Conservation (phyloP, 176 grass and related monocot species). For the Carex cristatella region DNA sequence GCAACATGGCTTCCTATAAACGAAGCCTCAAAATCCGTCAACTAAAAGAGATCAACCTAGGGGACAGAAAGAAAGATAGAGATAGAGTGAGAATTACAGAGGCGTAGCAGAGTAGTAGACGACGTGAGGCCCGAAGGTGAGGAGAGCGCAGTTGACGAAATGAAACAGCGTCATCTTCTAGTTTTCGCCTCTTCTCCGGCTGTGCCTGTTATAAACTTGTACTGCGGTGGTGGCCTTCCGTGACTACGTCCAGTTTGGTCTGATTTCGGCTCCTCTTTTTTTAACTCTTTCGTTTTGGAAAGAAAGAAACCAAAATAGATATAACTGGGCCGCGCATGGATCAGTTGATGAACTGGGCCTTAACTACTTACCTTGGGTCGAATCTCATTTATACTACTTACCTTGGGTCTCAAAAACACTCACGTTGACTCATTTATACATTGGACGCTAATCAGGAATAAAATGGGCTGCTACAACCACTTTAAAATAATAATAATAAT, state of each 20-base stretch:
- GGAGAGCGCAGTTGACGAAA: slow-evolving; percentile 95
- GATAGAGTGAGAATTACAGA: slow-evolving; percentile 30
- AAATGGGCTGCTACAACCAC: no score
- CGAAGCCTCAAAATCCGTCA: not conserved
- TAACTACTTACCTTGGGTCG: not conserved
- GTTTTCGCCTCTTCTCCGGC: not conserved
- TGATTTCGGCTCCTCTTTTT: not conserved
- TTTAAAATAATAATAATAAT: no score
- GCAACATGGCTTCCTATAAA: not conserved
- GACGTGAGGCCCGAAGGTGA: slow-evolving; percentile 95
- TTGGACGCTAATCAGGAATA: no score
- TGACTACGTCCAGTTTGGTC: not conserved
- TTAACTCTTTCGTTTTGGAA: not conserved
- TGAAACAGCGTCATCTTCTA: slow-evolving; percentile 93
- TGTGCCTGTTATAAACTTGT: not conserved
- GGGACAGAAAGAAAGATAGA: not conserved
- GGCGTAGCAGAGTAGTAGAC: slow-evolving; percentile 99
- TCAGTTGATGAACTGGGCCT: not conserved
- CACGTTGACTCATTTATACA: no score
- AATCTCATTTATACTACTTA: not conserved
- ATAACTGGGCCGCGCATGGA: no score
- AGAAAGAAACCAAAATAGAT: not conserved
- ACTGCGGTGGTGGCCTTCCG: not conserved
- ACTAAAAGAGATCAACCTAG: not conserved
- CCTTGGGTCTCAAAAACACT: not conserved